phyloP scores from a whole-genome alignment of 2,329 filamentous ascomycete species.

The Fonsecaea nubica region DNA sequence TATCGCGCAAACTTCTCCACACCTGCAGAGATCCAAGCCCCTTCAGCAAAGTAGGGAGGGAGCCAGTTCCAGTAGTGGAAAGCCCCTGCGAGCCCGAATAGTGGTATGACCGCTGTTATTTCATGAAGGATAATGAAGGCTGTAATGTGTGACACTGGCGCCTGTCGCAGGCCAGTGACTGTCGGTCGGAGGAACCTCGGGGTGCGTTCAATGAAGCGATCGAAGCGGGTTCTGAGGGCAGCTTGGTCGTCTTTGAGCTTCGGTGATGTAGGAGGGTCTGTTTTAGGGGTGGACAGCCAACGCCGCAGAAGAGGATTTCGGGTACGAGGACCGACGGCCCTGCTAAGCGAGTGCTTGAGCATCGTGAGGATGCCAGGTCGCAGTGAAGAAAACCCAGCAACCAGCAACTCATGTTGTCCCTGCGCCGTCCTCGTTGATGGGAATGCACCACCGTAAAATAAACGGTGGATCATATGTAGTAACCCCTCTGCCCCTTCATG shows the following conservation, averaged over 20 bases:
- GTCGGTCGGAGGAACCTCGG: slow-evolving; percentile 36
- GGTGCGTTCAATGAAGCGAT: slow-evolving; percentile 37
- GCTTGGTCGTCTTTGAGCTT: slow-evolving; percentile 24
- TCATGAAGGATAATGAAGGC: slow-evolving; percentile 93
- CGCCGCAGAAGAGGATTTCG: slow-evolving; percentile 7
- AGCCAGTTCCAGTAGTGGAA: slow-evolving; percentile 84
- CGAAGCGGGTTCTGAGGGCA: slow-evolving; percentile 28
- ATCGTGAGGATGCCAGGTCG: neutral
- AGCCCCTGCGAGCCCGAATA: slow-evolving; percentile 73
- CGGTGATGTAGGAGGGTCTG: slow-evolving; percentile 8
- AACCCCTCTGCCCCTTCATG: neutral
- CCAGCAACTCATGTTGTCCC: neutral
- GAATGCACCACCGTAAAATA: neutral
- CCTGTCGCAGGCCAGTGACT: slow-evolving; percentile 63
- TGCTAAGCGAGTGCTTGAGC: neutral
- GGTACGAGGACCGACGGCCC: neutral
- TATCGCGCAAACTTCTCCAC: slow-evolving; percentile 78
- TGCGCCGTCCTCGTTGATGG: neutral
- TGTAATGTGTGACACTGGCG: slow-evolving; percentile 80
- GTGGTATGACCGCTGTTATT: slow-evolving; percentile 81
- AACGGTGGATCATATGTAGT: neutral
- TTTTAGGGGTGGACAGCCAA: slow-evolving; percentile 19
- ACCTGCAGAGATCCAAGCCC: slow-evolving; percentile 64
- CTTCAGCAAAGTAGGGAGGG: slow-evolving; percentile 64
- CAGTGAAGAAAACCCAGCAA: neutral